These are phyloP conservation scores for Starmerella bombicola DNA, from an alignment of 805 yeast species.

Conservation along the genomic window DNA sequence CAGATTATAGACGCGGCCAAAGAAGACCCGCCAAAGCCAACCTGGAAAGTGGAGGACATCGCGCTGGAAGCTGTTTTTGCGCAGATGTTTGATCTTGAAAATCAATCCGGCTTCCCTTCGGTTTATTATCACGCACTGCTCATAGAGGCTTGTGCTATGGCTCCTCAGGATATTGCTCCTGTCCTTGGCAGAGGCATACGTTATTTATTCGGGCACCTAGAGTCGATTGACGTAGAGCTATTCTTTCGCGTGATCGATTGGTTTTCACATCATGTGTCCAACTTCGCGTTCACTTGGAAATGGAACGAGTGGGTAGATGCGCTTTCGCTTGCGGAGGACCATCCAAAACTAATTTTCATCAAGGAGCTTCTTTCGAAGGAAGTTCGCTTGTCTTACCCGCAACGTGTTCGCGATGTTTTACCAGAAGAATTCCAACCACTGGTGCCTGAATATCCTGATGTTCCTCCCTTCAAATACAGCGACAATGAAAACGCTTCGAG, in stretches of 20 bases:
- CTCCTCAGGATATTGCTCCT: slow-evolving; percentile 78
- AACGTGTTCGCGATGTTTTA: slow-evolving; percentile 58
- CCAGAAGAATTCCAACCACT: slow-evolving; percentile 40
- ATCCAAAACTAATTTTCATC: slow-evolving; percentile 64
- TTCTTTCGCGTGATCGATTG: slow-evolving; percentile 67
- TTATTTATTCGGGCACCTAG: slow-evolving; percentile 58
- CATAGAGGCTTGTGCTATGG: slow-evolving; percentile 74
- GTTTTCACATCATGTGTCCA: slow-evolving; percentile 87
- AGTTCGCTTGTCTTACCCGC: slow-evolving; percentile 64
- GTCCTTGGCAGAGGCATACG: slow-evolving; percentile 88
- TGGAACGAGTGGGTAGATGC: slow-evolving; percentile 83
- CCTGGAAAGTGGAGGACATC: slow-evolving; percentile 86
- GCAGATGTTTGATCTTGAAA: slow-evolving; percentile 63
- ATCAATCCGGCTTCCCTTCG: slow-evolving; percentile 35
- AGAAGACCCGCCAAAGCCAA: slow-evolving; percentile 35
- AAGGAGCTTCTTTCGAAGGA: slow-evolving; percentile 74
- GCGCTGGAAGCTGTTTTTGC: slow-evolving; percentile 72
- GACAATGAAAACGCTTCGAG: slow-evolving; percentile 23
- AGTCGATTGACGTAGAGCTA: slow-evolving; percentile 61
- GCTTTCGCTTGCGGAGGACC: slow-evolving; percentile 38
- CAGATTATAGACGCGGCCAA: slow-evolving; percentile 28
- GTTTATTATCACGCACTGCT: slow-evolving; percentile 76
- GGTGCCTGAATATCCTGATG: slow-evolving; percentile 30
- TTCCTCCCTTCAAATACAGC: slow-evolving; percentile 33
- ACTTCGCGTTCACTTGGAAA: slow-evolving; percentile 92